Evolutionary conservation across 805 yeast genomes (phyloP), one percentile per base, ranked within the genome.

Genomic region (Yamadazyma insecticola): DNA sequence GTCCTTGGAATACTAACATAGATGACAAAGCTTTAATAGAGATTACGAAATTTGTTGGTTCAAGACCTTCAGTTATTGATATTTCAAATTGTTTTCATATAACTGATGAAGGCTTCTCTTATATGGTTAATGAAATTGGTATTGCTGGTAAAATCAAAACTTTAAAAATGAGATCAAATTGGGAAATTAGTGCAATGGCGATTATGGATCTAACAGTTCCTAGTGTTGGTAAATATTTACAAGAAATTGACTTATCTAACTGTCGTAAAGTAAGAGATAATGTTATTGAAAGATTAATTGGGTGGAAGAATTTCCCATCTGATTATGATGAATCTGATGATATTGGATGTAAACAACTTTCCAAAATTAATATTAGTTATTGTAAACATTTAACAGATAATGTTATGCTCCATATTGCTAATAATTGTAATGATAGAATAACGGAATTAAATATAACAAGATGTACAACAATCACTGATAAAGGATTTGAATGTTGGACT

Each of bases 181-280:
- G 90, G 90, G 85, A 80, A 43, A 76, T 83, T 6, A 73, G 80
- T 37, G 85, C 87, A 2, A 78, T 81, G 85, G 83, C 89, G 2
- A 79, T 82, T 18, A 80, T 82, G 87, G 90, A 83, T 50, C 54
- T 82, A 24, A 72, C 86, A 1, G 77, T 73, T 2, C 79, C 81
- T 0, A 67, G 73, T 43, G 76, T 81, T 19, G 88, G 88, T 6
- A 60, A 66, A 20, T 55, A 68, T 39, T 55, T 83, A 22, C 74
- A 67, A 33, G 77, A 73, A 31, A 60, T 83, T 13, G 87, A 82
- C 50, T 59, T 83, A 25, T 71, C 84, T 7, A 81, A 83, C 51
- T 83, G 90, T 44, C 60, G 88, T 14, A 80, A 78, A 43, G 86
- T 82, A 1, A 64, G 77, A 30, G 92, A 83, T 50, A 78, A 74